These are phyloP conservation scores for Lichtheimia ornata DNA, from an alignment of 371 early-diverging fungal species.

Conservation along the genomic window DNA sequence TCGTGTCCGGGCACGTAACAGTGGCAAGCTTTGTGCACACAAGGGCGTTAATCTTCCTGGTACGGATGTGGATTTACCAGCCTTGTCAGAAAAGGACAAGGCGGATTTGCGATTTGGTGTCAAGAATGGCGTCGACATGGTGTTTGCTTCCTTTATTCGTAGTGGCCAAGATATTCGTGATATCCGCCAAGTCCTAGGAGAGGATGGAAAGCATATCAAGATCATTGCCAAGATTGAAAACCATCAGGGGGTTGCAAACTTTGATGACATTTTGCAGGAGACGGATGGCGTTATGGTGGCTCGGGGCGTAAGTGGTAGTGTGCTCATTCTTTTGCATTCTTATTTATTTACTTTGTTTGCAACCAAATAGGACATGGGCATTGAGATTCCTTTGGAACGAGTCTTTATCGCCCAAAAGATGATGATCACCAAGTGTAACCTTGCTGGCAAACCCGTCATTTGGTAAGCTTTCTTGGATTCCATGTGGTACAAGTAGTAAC, in stretches of 20 bases:
- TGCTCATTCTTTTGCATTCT: not conserved
- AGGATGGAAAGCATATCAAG: conserved; percentile 82
- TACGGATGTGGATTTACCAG: conserved; percentile 86
- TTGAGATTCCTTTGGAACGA: conserved; percentile 92
- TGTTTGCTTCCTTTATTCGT: conserved; percentile 98
- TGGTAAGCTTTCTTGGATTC: conserved; percentile 40
- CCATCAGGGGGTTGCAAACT: conserved; percentile 93
- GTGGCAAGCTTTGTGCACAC: conserved; percentile 68
- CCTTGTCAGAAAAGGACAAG: conserved; percentile 94
- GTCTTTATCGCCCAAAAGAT: conserved; percentile 95
- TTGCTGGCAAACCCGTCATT: conserved; percentile 95
- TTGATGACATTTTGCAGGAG: conserved; percentile 93
- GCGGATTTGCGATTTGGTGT: conserved; percentile 91
- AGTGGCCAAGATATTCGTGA: conserved; percentile 85
- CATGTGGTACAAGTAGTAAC: not conserved
- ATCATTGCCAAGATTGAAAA: conserved; percentile 97
- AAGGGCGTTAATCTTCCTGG: conserved; percentile 91
- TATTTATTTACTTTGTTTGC: not conserved
- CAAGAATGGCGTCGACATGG: conserved; percentile 90
- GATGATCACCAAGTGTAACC: conserved; percentile 94
- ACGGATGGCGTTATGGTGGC: conserved; percentile 99
- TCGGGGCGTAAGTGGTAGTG: conserved; percentile 75
- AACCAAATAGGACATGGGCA: conserved; percentile 80
- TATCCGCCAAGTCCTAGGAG: conserved; percentile 81
- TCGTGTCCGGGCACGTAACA: conserved; percentile 69